A percentile compares a stretch with the other conserved stretches of the same genome.
phyloP scores from a whole-genome alignment of 1,139 yeast genomes.

The Taphrina flavorubra region DNA sequence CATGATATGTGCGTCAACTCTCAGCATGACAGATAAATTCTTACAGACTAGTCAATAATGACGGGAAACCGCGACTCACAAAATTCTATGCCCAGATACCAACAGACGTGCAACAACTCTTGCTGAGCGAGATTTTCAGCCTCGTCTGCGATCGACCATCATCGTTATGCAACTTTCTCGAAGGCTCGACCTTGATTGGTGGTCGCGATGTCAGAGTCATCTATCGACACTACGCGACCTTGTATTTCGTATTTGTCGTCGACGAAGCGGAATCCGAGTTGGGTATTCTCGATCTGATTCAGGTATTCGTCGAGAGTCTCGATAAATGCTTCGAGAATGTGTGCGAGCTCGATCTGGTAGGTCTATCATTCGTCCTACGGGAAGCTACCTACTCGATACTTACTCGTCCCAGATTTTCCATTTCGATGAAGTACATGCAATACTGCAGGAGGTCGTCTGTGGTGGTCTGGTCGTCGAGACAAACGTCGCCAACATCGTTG shows the following conservation, averaged over 20 bases:
- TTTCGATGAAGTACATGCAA: constrained; percentile 95
- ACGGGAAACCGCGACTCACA: constrained; percentile 88
- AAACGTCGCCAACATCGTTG: constrained; percentile 80
- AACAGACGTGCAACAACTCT: constrained; percentile 71
- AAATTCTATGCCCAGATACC: constrained; percentile 90
- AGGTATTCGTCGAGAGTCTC: constrained; percentile 93
- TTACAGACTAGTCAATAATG: constrained; percentile 69
- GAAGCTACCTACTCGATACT: neutral
- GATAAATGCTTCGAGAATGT: constrained; percentile 93
- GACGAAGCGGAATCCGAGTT: constrained; percentile 95
- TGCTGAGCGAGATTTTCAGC: constrained; percentile 75
- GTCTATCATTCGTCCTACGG: constrained; percentile 52
- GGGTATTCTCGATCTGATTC: constrained; percentile 90
- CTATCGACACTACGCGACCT: constrained; percentile 91
- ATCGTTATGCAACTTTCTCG: constrained; percentile 76
- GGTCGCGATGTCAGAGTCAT: constrained; percentile 84
- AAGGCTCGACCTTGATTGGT: constrained; percentile 58
- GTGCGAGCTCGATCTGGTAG: constrained; percentile 91
- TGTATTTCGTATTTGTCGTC: constrained; percentile 91
- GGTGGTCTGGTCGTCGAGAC: constrained; percentile 99
- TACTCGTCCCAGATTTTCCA: constrained; percentile 55
- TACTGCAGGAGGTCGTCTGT: constrained; percentile 82
- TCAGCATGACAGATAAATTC: neutral
- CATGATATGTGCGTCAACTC: constrained; percentile 68
- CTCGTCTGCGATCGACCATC: constrained; percentile 70